A percentile compares a stretch with the other conserved stretches of the same genome.
These are phyloP conservation scores for Candida cerambycidarum DNA, from an alignment of 805 yeast genomes.

Conservation along the genomic window DNA sequence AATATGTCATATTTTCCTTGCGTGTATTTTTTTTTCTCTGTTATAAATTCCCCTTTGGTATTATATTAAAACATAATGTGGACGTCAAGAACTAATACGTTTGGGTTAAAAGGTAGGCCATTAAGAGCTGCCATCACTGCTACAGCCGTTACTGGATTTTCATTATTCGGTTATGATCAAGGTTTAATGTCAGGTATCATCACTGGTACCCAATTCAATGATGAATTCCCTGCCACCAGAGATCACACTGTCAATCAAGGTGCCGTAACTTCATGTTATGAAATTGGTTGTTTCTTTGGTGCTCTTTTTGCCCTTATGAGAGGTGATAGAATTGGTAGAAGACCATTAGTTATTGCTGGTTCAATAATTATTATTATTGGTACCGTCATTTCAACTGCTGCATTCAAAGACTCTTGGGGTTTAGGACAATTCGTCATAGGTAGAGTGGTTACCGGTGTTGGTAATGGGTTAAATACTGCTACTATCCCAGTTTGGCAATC, in stretches of 20 bases:
- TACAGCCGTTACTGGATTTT: constrained; percentile 31
- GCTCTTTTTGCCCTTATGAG: constrained; percentile 39
- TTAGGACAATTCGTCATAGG: constrained; percentile 71
- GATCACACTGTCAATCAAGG: constrained; percentile 53
- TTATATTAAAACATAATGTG: constrained; percentile 11
- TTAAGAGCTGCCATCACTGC: constrained; percentile 31
- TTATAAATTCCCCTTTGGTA: background rate
- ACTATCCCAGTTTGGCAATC: constrained; percentile 49
- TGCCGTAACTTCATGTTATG: constrained; percentile 68
- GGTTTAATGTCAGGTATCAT: constrained; percentile 47
- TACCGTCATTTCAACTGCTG: constrained; percentile 37
- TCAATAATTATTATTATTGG: constrained; percentile 41
- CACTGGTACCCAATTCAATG: constrained; percentile 37
- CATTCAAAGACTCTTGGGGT: constrained; percentile 45
- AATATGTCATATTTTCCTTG: constrained; percentile 7
- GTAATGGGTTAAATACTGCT: constrained; percentile 44
- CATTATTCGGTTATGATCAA: constrained; percentile 37
- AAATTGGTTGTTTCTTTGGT: constrained; percentile 55
- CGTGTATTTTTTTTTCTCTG: background rate
- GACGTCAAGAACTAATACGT: constrained; percentile 47
- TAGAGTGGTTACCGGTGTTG: constrained; percentile 48
- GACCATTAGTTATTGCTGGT: constrained; percentile 38
- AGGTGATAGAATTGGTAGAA: constrained; percentile 45
- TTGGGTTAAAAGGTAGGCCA: constrained; percentile 56
- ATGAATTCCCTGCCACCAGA: constrained; percentile 40